These are phyloP conservation scores for Coemansia sp. DNA, from an alignment of 192 early-diverging fungal species.

Conservation along the genomic window DNA sequence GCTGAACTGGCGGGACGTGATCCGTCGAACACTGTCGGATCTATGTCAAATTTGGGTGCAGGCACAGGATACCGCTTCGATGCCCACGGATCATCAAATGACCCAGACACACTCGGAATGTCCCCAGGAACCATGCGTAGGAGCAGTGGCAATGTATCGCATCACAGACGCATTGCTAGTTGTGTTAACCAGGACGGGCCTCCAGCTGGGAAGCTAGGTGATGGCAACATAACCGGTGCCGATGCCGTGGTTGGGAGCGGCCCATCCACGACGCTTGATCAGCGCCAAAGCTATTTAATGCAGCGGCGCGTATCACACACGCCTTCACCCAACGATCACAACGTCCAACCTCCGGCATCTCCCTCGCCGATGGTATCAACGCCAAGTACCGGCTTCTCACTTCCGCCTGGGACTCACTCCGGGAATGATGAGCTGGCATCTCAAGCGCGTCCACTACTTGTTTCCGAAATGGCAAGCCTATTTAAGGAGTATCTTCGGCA, in stretches of 20 bases:
- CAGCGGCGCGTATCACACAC: conserved; percentile 26
- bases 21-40: not conserved
- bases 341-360: not conserved
- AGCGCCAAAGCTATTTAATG: conserved; percentile 1
- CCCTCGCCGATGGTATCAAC: conserved; percentile 3
- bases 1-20: not conserved
- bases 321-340: conserved; percentile 10
- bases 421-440: not conserved
- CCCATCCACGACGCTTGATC: conserved; percentile 6
- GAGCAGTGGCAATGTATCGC: not conserved
- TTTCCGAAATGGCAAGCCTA: conserved; percentile 24
- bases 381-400: not conserved
- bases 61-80: conserved; percentile 8
- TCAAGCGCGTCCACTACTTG: conserved; percentile 8
- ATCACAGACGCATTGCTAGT: conserved; percentile 18
- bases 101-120: not conserved
- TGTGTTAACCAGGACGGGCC: conserved; percentile 5
- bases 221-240: not conserved
- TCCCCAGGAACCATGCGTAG: not conserved
- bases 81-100: not conserved
- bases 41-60: not conserved
- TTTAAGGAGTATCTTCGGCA: conserved; percentile 49
- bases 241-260: not conserved
- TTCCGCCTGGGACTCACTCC: not conserved
- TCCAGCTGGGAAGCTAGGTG: not conserved